phyloP scores from a whole-genome alignment of 1,139 yeast genomes.

The Debaryomyces sp. region DNA sequence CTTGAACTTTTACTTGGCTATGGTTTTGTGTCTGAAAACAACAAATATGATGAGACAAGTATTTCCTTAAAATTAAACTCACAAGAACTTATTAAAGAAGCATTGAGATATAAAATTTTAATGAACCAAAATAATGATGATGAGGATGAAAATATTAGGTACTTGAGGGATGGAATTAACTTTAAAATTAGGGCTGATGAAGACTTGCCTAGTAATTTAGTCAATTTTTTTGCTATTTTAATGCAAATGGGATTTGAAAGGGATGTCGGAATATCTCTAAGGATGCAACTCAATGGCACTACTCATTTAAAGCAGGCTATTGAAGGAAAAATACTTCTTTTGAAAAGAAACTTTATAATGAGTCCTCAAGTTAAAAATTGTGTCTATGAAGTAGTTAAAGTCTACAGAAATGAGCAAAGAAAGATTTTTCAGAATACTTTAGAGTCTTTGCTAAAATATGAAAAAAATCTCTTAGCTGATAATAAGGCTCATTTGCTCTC shows the following conservation, averaged over 20 bases:
- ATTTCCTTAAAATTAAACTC: constrained; percentile 9
- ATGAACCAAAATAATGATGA: constrained; percentile 5
- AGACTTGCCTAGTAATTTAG: constrained; percentile 9
- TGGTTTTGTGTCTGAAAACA: constrained; percentile 11
- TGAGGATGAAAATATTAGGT: constrained; percentile 1
- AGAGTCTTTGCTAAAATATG: constrained; percentile 9
- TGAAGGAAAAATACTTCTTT: constrained; percentile 7
- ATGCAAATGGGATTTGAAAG: constrained; percentile 10
- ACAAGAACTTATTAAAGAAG: constrained; percentile 7
- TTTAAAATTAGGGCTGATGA: constrained; percentile 6
- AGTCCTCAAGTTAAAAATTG: background rate
- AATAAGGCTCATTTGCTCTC: constrained; percentile 8
- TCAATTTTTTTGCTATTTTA: constrained; percentile 11
- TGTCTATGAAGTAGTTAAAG: constrained; percentile 5
- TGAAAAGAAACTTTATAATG: constrained; percentile 3
- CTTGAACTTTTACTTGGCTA: constrained; percentile 11
- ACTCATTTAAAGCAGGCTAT: constrained; percentile 7
- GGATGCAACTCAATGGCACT: constrained; percentile 12
- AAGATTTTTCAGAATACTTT: constrained; percentile 10
- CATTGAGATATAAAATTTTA: constrained; percentile 7
- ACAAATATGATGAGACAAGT: constrained; percentile 10
- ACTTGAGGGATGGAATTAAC: constrained; percentile 10
- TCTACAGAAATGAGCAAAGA: constrained; percentile 10
- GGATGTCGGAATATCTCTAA: constrained; percentile 9
- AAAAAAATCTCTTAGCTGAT: constrained; percentile 9